Evolutionary conservation across 345 rosid genomes (phyloP), one percentile per base, ranked within the genome.

Genomic region (Conringia planisiliqua): DNA sequence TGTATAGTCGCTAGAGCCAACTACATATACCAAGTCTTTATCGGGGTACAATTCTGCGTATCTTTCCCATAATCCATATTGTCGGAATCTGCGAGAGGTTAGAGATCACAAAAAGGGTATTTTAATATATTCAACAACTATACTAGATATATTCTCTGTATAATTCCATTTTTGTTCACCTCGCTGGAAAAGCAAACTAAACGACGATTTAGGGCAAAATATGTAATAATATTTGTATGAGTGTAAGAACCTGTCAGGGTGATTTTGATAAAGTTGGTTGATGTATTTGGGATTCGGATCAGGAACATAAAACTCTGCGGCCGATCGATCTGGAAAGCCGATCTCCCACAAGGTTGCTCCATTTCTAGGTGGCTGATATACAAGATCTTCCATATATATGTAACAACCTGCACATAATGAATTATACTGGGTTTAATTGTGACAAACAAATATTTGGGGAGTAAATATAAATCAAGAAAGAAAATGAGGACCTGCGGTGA

Each of bases 281-380:
- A 87, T 33, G 75, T 83, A 82, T 47, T 63, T 83, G 6, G 96
- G 91, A 77, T 94, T 78, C 4, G 96, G 93, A 76, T 91, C 93
- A 3, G 98, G 97, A 76, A 83, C 64, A 78, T 84, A 85, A 77
- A 94, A 94, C 65, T 88, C 93, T 5, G 89, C 84, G 0, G 96
- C 93, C 2, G 93, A 81, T 36, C 97, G 86, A 81, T 94, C 89
- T 22, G 98, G 97, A 66, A 84, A 74, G 27, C 98, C 98, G 8
- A 94, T 91, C 76, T 94, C 97, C 98, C 98, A 94, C 78, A 94
- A 70, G 3, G 96, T 94, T 11, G 89, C 86, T 29, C 98, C 97
- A 59, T 87, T 84, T 75, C 98, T 88, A 51, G 96, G 95, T 60
- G 97, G 95, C 62, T 86, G 83, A 46, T 83, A 89, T 3, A 86